Conservation (phyloP, 129 eudicot species). For the Flaveria trinervia region DNA sequence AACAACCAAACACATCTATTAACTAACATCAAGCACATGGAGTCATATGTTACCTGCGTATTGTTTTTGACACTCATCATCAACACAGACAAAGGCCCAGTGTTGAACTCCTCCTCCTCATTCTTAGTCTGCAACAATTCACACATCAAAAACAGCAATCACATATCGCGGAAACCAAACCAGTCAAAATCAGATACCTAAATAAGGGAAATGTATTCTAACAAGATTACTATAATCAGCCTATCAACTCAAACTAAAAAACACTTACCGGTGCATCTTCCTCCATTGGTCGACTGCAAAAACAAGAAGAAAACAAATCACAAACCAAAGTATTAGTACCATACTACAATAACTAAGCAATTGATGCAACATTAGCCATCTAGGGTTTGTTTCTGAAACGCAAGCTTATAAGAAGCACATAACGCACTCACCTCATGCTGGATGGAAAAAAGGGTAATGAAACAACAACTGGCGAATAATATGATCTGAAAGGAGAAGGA, state of each 20-base stretch:
- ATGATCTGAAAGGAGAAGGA: conserved; percentile 23
- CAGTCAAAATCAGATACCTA: neutral
- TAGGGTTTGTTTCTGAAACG: conserved; percentile 30
- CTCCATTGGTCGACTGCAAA: conserved; percentile 87
- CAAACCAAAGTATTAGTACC: neutral
- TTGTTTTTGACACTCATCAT: conserved; percentile 97
- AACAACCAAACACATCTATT: neutral
- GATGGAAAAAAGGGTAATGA: neutral
- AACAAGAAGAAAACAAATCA: neutral
- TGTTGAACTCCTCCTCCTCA: conserved; percentile 95
- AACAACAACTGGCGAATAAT: neutral
- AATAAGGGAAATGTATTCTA: neutral
- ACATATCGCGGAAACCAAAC: neutral
- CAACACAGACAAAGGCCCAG: conserved; percentile 87
- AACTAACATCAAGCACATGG: neutral
- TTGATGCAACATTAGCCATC: neutral
- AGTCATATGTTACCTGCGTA: conserved; percentile 60
- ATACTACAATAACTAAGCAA: neutral
- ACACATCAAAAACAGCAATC: neutral
- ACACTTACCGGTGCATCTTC: conserved; percentile 84
- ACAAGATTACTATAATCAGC: neutral
- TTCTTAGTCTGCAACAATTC: conserved; percentile 55
- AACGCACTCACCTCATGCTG: conserved; percentile 33
- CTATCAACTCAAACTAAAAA: conserved; percentile 1
- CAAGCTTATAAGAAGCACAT: neutral